phyloP scores from a whole-genome alignment of 345 rosid species.

The Dovyalis caffra region DNA sequence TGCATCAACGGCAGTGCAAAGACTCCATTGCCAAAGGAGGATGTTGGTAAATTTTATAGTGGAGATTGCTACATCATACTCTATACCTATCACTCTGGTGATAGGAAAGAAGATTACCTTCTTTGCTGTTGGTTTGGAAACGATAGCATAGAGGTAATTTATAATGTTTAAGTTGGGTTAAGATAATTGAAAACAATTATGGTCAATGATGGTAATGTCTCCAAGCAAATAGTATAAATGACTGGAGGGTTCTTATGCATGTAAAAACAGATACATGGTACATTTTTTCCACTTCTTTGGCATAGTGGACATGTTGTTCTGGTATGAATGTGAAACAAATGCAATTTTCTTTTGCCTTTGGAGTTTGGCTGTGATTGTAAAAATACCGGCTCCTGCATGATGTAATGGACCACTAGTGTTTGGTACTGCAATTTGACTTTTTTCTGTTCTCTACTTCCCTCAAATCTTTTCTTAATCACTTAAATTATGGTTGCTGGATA shows the following conservation, averaged over 20 bases:
- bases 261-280: neutral
- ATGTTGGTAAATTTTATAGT: conserved; percentile 84
- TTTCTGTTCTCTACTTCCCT: neutral
- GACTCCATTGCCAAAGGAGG: conserved; percentile 70
- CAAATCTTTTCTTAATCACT: neutral
- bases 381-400: neutral
- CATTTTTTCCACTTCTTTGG: neutral
- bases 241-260: neutral
- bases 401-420: neutral
- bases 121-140: conserved; percentile 95
- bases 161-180: neutral
- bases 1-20: conserved; percentile 75
- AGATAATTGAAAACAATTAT: neutral
- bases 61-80: conserved; percentile 96
- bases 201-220: neutral
- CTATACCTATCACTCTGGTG: conserved; percentile 88
- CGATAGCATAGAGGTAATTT: conserved; percentile 80
- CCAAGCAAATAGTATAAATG: neutral
- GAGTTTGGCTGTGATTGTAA: neutral
- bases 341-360: neutral
- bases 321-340: neutral
- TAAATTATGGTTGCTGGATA: neutral
- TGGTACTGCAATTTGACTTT: neutral
- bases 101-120: conserved; percentile 92
- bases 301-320: neutral